Conservation (phyloP, 2,329 filamentous ascomycete species). For the Aspergillus sp. region DNA sequence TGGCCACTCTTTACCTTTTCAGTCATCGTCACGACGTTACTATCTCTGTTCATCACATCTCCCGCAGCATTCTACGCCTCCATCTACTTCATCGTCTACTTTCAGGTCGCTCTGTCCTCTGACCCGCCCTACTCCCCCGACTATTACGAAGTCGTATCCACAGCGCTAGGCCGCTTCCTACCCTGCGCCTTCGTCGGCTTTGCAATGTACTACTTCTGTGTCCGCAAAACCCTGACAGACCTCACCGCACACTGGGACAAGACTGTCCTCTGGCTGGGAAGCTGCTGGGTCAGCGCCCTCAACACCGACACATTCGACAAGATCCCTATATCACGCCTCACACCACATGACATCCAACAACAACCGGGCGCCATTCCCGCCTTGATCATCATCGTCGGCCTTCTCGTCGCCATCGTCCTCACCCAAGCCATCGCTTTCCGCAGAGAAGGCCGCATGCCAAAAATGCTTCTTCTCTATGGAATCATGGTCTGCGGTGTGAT, state of each 20-base stretch:
- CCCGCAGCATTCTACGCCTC: constrained; percentile 59
- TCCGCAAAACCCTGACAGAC: constrained; percentile 51
- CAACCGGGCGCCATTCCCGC: constrained; percentile 63
- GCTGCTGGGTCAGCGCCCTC: constrained; percentile 62
- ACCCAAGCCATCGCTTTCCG: constrained; percentile 60
- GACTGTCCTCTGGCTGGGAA: constrained; percentile 62
- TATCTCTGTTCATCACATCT: constrained; percentile 60
- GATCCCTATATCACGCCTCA: constrained; percentile 63
- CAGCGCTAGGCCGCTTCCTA: constrained; percentile 59
- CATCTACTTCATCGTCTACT: constrained; percentile 59
- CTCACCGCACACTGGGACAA: constrained; percentile 62
- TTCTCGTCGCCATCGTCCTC: constrained; percentile 55
- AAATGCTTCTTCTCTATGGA: constrained; percentile 47
- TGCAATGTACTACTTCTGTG: constrained; percentile 58
- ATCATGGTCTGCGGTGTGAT: constrained; percentile 48
- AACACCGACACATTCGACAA: constrained; percentile 67
- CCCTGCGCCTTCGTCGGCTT: constrained; percentile 61
- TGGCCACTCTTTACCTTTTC: constrained; percentile 61
- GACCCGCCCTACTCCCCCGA: constrained; percentile 59
- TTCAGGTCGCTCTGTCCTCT: constrained; percentile 62
- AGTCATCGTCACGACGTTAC: constrained; percentile 54
- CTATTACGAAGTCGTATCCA: constrained; percentile 58
- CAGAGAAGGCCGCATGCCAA: constrained; percentile 58
- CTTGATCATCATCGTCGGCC: constrained; percentile 55
- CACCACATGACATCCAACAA: constrained; percentile 61